Base-by-base conservation (phyloP, 2,329 filamentous ascomycete species). In the Sporothrix variecibatus region DNA sequence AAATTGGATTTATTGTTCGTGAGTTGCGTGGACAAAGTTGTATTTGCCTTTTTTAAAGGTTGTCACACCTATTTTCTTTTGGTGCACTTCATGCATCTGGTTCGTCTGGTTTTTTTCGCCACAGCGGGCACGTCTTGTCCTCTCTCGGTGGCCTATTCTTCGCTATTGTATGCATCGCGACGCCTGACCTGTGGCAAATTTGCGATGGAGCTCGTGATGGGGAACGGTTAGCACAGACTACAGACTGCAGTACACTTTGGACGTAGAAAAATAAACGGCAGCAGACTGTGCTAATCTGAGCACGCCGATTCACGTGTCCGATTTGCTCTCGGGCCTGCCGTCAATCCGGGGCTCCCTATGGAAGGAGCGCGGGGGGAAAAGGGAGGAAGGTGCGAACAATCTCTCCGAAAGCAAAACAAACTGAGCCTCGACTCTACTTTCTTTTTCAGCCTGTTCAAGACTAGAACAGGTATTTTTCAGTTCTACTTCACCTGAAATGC, bases 151-250 rank as follows among this genome's bases (percentile, higher is more conserved):
- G 40, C 17, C 11, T 26, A 26, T 26, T 28, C 23, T 56, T 56
- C n/a, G 11, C 26, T 56, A 12, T 56, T 56, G 23, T 28, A 51
- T 68, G 65, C 28, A 68, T 68, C 65, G 46, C 65, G 28, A 31
- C 40, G 43, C 43, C 65, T 51, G 46, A 31, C 40, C 43, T 31
- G 26, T 68, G 65, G 65, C 65, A 68, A 68, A 34, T 34, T 68
- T 49, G 23, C 15, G 9, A 51, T n/a, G 43, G 26, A 28, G 40
- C 43, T 51, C 40, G 64, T 68, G 26, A 51, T 34, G 40, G 40
- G 2, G 8, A 46, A 15, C 40, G 26, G n/a, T 31, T 49, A 49
- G 40, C 64, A 68, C 8, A n/a, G 7, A n/a, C 62, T n/a, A 15
- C 17, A n/a, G 17, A 38, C 17, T 38, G 31, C 46, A 51, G 46